phyloP scores from a whole-genome alignment of 345 rosid genomes.

The Eucalyptus tenuipes region DNA sequence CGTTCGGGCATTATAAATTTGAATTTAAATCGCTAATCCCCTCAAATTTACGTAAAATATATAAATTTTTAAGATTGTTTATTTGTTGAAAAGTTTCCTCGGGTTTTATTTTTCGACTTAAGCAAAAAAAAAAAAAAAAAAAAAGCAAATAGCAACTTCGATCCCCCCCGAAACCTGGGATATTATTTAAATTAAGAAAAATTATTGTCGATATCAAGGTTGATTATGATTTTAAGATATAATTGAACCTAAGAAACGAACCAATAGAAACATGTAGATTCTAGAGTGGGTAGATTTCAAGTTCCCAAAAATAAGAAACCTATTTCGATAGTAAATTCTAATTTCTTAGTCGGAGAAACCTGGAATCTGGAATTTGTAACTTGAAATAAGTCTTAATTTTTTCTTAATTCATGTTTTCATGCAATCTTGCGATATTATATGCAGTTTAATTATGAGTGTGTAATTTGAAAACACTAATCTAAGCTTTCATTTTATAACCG shows the following conservation, averaged over 20 bases:
- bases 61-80: background rate
- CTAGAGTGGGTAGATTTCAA: no score
- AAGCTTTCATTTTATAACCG: rapidly evolving
- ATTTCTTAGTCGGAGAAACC: no score
- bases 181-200: no score
- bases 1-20: background rate
- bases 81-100: background rate
- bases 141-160: no score
- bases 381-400: no score
- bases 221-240: rapidly evolving
- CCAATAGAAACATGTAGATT: rapidly evolving
- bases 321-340: no score
- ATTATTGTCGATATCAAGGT: no score
- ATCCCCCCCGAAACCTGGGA: no score
- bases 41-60: background rate
- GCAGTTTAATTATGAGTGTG: rapidly evolving
- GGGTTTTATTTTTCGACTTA: background rate
- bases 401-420: no score
- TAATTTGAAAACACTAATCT: rapidly evolving
- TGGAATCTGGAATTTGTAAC: no score
- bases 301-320: no score
- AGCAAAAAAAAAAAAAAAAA: background rate
- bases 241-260: no score
- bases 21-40: background rate
- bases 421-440: rapidly evolving